Conservation (phyloP, 2,329 filamentous ascomycete species). For the Apiospora rasikravindrae region DNA sequence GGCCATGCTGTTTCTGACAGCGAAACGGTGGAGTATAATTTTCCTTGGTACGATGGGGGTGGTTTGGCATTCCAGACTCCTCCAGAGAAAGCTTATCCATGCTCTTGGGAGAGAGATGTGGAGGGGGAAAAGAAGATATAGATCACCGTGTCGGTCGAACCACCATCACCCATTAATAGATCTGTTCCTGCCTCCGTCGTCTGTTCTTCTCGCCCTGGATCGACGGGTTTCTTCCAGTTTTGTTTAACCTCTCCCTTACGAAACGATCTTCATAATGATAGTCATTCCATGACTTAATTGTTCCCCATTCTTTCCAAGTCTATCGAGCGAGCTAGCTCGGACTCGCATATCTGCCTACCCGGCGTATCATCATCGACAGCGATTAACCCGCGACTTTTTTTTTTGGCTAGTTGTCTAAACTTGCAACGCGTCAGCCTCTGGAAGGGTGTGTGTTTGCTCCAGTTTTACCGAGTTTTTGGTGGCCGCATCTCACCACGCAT, state of each 20-base stretch:
- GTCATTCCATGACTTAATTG: conserved; percentile 14
- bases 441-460: not conserved
- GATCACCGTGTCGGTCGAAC: not conserved
- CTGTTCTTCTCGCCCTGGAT: not conserved
- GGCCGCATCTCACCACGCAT: not conserved
- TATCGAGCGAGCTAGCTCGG: not conserved
- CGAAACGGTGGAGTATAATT: not conserved
- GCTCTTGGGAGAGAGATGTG: not conserved
- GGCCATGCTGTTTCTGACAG: not conserved
- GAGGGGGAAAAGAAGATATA: not conserved
- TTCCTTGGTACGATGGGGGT: not conserved
- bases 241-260: not conserved
- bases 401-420: not conserved
- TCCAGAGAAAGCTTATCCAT: conserved; percentile 10
- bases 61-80: conserved; percentile 10
- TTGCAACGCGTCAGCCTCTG: conserved; percentile 16
- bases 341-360: conserved; percentile 2
- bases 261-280: conserved; percentile 17
- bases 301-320: conserved; percentile 4
- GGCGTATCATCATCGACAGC: conserved; percentile 13
- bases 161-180: conserved; percentile 13
- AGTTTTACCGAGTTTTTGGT: not conserved
- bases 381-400: conserved; percentile 5
- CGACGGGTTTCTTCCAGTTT: not conserved
- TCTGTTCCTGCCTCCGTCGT: not conserved